A percentile compares a stretch with the other conserved stretches of the same genome.
Evolutionary conservation across 2,329 filamentous ascomycete species (phyloP).

Genomic region (Sclerotiophoma versabilis): DNA sequence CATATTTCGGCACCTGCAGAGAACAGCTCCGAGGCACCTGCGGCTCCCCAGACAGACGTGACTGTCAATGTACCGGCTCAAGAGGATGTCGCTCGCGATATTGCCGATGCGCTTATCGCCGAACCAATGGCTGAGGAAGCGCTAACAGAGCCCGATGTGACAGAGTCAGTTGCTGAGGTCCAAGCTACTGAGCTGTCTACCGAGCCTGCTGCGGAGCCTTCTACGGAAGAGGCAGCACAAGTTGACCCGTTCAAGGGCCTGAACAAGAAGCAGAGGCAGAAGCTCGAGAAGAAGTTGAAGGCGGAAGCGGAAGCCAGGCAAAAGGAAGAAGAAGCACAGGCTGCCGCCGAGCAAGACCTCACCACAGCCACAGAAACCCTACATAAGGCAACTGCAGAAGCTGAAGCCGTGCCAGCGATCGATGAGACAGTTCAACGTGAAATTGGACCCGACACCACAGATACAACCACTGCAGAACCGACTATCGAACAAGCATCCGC

Average conservation of each 20-base stretch:
- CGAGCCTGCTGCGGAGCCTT: too few relatives aligned
- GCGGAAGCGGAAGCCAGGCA: constrained; percentile 4
- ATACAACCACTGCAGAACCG: neutral
- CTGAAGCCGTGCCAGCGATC: neutral
- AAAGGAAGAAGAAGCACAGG: constrained; percentile 16
- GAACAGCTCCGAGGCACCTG: too few relatives aligned
- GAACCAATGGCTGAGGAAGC: neutral
- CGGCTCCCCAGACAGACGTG: too few relatives aligned
- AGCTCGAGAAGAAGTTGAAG: constrained; percentile 28
- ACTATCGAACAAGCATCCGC: neutral
- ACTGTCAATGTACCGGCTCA: neutral
- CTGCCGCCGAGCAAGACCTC: constrained; percentile 1
- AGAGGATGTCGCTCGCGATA: neutral
- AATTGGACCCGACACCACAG: neutral
- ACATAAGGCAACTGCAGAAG: neutral
- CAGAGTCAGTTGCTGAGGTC: neutral
- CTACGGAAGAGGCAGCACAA: neutral
- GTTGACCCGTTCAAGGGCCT: constrained; percentile 12
- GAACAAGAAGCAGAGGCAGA: constrained; percentile 26
- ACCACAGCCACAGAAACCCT: constrained; percentile 5
- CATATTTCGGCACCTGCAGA: too few relatives aligned
- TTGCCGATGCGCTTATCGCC: neutral
- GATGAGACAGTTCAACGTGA: neutral
- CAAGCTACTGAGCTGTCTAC: neutral
- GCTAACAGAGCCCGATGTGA: constrained; percentile 14